These are phyloP conservation scores for Purpureocillium lavendulum DNA, from an alignment of 2,329 filamentous ascomycete genomes.

Conservation along the genomic window DNA sequence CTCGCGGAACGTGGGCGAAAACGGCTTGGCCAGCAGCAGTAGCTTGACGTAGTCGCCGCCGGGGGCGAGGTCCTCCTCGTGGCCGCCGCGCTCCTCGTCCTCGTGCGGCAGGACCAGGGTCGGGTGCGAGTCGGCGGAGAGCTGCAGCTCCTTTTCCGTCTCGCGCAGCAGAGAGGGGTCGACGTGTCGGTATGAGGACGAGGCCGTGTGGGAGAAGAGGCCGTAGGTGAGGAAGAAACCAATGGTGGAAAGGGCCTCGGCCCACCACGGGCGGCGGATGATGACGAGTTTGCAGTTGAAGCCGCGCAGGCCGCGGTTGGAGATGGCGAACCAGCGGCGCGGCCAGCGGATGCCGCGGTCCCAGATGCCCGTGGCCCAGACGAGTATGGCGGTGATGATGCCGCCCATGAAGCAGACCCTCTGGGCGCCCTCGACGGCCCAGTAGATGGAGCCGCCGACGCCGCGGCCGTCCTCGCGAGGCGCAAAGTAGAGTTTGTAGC, in stretches of 20 bases:
- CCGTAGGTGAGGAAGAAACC: slow-evolving; percentile 74
- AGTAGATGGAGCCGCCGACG: slow-evolving; percentile 90
- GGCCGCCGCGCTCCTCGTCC: slow-evolving; percentile 56
- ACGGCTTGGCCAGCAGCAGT: slow-evolving; percentile 84
- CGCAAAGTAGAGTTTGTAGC: slow-evolving; percentile 86
- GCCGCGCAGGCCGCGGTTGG: slow-evolving; percentile 79
- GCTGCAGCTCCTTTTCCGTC: slow-evolving; percentile 49
- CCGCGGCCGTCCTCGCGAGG: slow-evolving; percentile 91
- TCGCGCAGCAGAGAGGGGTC: slow-evolving; percentile 55
- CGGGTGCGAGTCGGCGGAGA: slow-evolving; percentile 32
- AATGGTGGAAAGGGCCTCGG: slow-evolving; percentile 63
- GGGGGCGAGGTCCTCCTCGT: slow-evolving; percentile 83
- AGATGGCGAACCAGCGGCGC: slow-evolving; percentile 77
- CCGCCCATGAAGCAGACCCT: slow-evolving; percentile 90
- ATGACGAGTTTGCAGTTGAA: slow-evolving; percentile 98
- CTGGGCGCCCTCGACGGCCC: slow-evolving; percentile 84
- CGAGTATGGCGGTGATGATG: slow-evolving; percentile 73
- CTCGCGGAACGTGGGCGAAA: slow-evolving; percentile 87
- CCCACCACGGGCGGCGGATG: slow-evolving; percentile 73
- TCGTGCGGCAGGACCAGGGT: slow-evolving; percentile 33
- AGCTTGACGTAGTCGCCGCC: slow-evolving; percentile 91
- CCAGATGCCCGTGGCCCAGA: slow-evolving; percentile 96
- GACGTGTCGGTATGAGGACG: slow-evolving; percentile 68
- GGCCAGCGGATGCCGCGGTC: slow-evolving; percentile 93
- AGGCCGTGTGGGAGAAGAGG: slow-evolving; percentile 57